A percentile compares a stretch with the other conserved stretches of the same genome.
phyloP scores from a whole-genome alignment of 768 basidiomycete genomes.

The Clitopilus hobsonii region DNA sequence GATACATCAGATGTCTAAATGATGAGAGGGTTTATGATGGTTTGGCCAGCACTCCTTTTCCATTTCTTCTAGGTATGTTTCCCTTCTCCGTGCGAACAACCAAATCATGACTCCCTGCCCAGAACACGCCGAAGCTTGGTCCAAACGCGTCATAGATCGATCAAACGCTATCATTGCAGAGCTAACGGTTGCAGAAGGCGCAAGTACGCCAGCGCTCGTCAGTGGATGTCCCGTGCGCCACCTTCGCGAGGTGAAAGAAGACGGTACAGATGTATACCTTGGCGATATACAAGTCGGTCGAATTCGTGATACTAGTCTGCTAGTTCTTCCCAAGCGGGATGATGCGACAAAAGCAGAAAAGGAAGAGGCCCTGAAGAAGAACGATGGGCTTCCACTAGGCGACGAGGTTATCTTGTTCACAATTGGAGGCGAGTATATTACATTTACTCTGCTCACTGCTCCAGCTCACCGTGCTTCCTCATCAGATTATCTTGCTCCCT shows the following conservation, averaged over 20 bases:
- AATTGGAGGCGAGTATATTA: conserved; percentile 53
- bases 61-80: conserved; percentile 38
- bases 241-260: conserved; percentile 51
- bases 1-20: conserved; percentile 37
- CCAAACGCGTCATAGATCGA: conserved; percentile 17
- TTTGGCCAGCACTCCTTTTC: conserved; percentile 46
- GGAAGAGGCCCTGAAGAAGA: conserved; percentile 14
- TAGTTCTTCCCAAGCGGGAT: conserved; percentile 24
- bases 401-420: conserved; percentile 58
- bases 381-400: conserved; percentile 35
- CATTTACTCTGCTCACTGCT: no score
- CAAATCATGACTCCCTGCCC: neutral
- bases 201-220: conserved; percentile 20
- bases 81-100: no score
- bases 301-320: conserved; percentile 12
- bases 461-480: no score
- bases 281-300: conserved; percentile 40
- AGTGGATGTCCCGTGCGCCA: conserved; percentile 42
- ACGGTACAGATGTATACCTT: conserved; percentile 52
- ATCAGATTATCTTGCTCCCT: conserved; percentile 55
- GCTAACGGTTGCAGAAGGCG: conserved; percentile 20
- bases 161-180: conserved; percentile 27
- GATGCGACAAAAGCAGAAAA: conserved; percentile 25
- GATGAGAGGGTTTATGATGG: conserved; percentile 41
- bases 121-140: conserved; percentile 32